These are phyloP conservation scores for Pyrus hybrid DNA, from an alignment of 331 rosid genomes.

Conservation along the genomic window DNA sequence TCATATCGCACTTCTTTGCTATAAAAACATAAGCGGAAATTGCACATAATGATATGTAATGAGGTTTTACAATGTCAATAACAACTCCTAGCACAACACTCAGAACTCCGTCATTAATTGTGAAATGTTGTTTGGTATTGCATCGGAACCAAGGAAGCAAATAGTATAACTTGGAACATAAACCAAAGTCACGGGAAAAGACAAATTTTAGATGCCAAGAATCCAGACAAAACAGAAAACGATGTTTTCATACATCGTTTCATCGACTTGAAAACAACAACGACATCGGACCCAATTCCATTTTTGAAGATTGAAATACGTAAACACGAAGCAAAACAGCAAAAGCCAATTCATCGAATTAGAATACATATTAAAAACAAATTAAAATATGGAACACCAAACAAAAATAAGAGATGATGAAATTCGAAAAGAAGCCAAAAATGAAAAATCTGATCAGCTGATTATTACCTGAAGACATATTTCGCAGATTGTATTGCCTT, in stretches of 20 bases:
- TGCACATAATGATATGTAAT: no score
- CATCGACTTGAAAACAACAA: background rate
- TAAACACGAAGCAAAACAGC: background rate
- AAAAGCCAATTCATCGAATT: background rate
- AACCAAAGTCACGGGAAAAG: slow-evolving; percentile 11
- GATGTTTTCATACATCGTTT: background rate
- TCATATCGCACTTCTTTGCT: background rate
- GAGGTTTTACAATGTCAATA: no score
- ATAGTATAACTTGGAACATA: background rate
- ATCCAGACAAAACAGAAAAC: slow-evolving; percentile 3
- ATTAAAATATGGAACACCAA: background rate
- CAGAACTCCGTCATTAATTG: background rate
- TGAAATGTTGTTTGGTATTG: background rate
- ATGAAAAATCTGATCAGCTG: background rate
- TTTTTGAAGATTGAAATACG: background rate
- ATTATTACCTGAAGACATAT: slow-evolving; percentile 79
- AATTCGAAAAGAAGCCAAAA: background rate
- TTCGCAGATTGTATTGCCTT: slow-evolving; percentile 85
- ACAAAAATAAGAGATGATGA: no score
- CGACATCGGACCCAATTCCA: slow-evolving; percentile 1
- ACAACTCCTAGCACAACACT: background rate
- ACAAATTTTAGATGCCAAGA: slow-evolving; percentile 13
- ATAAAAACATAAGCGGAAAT: no score
- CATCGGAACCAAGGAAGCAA: slow-evolving; percentile 1
- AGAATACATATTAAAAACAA: no score